Evolutionary conservation across 164 flowering plant species (phyloP).

Genomic region (Vitis cinerea): DNA sequence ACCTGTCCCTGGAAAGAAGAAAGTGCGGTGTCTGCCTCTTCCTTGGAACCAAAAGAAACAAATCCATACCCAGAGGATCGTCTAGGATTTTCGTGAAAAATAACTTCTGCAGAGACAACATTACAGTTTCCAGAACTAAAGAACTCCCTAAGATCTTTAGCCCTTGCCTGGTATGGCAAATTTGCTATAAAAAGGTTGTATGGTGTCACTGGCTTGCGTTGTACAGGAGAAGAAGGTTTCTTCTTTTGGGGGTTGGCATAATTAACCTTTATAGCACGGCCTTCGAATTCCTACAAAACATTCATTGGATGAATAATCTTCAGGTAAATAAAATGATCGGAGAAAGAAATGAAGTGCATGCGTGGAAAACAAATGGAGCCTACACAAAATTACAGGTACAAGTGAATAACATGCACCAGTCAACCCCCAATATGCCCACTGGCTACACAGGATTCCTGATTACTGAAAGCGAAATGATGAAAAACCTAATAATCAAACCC

Average conservation of each 20-base stretch:
- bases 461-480: not conserved
- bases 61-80: slow-evolving; percentile 79
- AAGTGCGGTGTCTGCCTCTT: slow-evolving; percentile 68
- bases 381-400: not conserved
- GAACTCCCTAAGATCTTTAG: slow-evolving; percentile 64
- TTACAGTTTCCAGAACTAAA: slow-evolving; percentile 41
- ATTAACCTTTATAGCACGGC: slow-evolving; percentile 53
- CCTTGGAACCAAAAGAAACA: slow-evolving; percentile 60
- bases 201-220: slow-evolving; percentile 28
- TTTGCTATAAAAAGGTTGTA: slow-evolving; percentile 72
- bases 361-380: no score
- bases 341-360: no score
- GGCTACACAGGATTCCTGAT: no score
- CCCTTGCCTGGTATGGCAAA: slow-evolving; percentile 59
- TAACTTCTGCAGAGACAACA: slow-evolving; percentile 58
- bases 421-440: no score
- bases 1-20: slow-evolving; percentile 75
- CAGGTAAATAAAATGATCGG: not conserved
- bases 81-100: slow-evolving; percentile 61
- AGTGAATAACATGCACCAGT: no score
- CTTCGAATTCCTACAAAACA: slow-evolving; percentile 56
- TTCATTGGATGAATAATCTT: not conserved
- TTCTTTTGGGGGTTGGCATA: slow-evolving; percentile 53
- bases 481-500: not conserved
- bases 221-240: slow-evolving; percentile 31